phyloP scores from a whole-genome alignment of 352 stramenopile species.

The Phytophthora sp. region DNA sequence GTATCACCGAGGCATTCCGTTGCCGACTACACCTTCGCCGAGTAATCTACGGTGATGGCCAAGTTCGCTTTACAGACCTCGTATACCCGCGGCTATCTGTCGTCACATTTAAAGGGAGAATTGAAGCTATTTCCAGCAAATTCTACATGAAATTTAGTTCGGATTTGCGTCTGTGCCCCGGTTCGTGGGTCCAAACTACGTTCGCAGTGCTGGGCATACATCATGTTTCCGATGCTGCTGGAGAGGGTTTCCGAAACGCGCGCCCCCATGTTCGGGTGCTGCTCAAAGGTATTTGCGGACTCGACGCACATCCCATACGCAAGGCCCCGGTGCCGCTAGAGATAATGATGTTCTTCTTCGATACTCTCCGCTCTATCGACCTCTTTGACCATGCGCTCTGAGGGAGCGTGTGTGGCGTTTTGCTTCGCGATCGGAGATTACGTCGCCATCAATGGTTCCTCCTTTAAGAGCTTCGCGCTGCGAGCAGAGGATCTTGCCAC shows the following conservation, averaged over 20 bases:
- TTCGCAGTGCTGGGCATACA: too few species aligned
- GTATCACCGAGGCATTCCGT: not conserved
- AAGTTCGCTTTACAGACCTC: too few species aligned
- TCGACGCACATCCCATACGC: not conserved
- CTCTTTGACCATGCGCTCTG: constrained; percentile 5
- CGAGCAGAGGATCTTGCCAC: not conserved
- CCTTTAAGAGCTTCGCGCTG: not conserved
- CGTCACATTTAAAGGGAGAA: too few species aligned
- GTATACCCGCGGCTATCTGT: too few species aligned
- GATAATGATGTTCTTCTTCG: constrained; percentile 2
- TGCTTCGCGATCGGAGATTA: not conserved
- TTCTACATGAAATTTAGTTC: too few species aligned
- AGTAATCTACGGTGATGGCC: too few species aligned
- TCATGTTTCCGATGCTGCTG: constrained; percentile 7
- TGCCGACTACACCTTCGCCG: not conserved
- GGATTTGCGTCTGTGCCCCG: too few species aligned
- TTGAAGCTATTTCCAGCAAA: too few species aligned
- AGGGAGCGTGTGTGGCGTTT: constrained; percentile 1
- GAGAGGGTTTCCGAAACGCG: not conserved
- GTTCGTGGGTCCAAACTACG: too few species aligned
- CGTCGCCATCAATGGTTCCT: not conserved
- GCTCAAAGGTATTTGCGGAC: too few species aligned
- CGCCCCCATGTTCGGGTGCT: constrained; percentile 9
- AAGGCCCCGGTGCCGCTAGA: constrained; percentile 4
- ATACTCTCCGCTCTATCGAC: not conserved